These are phyloP conservation scores for Coelastrella sp. DNA, from an alignment of 139 green algal genomes.

Conservation along the genomic window DNA sequence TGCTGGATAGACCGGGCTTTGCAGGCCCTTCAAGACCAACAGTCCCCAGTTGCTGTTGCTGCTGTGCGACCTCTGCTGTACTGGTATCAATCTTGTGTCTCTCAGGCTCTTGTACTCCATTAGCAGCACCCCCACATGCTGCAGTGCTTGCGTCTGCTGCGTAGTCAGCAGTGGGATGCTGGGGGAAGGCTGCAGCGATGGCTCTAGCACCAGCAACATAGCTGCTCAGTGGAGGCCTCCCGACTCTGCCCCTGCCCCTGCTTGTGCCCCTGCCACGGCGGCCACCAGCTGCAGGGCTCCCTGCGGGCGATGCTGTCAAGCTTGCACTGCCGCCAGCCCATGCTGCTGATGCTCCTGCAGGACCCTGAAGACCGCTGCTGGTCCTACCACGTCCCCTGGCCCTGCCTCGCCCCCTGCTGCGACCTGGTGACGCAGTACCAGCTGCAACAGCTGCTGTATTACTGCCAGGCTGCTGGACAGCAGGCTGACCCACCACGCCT, in stretches of 20 bases:
- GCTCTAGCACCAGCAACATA: neutral
- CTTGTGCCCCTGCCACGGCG: neutral
- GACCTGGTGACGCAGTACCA: neutral
- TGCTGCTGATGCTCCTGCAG: neutral
- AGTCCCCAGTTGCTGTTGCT: neutral
- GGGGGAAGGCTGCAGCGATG: neutral
- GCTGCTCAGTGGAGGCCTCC: neutral
- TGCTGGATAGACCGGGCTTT: neutral
- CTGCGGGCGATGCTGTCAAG: neutral
- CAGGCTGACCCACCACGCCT: neutral
- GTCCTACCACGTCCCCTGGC: neutral
- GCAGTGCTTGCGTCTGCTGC: neutral
- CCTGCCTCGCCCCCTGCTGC: constrained; percentile 6
- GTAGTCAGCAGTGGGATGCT: neutral
- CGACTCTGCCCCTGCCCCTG: neutral
- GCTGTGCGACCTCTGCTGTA: neutral
- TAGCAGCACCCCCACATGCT: neutral
- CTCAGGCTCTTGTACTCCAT: neutral
- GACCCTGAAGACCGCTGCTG: neutral
- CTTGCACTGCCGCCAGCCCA: neutral
- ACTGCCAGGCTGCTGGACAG: neutral
- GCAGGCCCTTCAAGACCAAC: neutral
- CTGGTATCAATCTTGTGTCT: neutral
- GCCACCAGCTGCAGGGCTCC: neutral
- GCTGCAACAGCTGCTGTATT: neutral